phyloP scores from a whole-genome alignment of 768 basidiomycete species.

The Ramaria sp. region DNA sequence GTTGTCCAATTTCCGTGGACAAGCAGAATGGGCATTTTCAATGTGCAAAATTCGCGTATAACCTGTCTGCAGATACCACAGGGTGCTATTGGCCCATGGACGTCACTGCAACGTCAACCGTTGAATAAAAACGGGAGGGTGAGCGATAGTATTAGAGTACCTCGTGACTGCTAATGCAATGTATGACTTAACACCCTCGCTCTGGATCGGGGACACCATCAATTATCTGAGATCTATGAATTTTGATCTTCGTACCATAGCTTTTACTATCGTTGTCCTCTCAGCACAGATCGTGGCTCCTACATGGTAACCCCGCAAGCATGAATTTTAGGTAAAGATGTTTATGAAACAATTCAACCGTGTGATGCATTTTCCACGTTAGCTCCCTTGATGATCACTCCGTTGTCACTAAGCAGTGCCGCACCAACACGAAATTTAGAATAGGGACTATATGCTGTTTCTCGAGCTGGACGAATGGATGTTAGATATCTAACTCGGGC shows the following conservation, averaged over 20 bases:
- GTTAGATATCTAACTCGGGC: background rate
- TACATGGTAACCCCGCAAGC: constrained; percentile 19
- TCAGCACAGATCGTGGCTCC: constrained; percentile 92
- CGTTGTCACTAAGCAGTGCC: constrained; percentile 61
- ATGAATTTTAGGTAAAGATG: background rate
- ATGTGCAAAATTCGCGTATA: constrained; percentile 74
- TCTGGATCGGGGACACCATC: constrained; percentile 37
- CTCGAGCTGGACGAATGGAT: constrained; percentile 22
- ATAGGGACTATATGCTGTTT: constrained; percentile 71
- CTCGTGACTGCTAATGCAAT: constrained; percentile 69
- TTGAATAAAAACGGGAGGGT: background rate
- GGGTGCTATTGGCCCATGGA: constrained; percentile 58
- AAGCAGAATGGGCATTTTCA: constrained; percentile 62
- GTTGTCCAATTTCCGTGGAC: constrained; percentile 49
- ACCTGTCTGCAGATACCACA: constrained; percentile 94
- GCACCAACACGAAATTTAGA: constrained; percentile 92
- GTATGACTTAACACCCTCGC: constrained; percentile 66
- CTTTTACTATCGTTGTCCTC: constrained; percentile 90
- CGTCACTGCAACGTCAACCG: constrained; percentile 43
- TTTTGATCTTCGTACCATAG: constrained; percentile 48
- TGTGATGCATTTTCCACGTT: constrained; percentile 94
- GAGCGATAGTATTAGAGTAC: constrained; percentile 25
- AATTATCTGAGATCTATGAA: background rate
- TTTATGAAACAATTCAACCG: constrained; percentile 36
- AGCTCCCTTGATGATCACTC: constrained; percentile 68